phyloP scores from a whole-genome alignment of 1,139 yeast species.

The Saccharomyces hybrid region DNA sequence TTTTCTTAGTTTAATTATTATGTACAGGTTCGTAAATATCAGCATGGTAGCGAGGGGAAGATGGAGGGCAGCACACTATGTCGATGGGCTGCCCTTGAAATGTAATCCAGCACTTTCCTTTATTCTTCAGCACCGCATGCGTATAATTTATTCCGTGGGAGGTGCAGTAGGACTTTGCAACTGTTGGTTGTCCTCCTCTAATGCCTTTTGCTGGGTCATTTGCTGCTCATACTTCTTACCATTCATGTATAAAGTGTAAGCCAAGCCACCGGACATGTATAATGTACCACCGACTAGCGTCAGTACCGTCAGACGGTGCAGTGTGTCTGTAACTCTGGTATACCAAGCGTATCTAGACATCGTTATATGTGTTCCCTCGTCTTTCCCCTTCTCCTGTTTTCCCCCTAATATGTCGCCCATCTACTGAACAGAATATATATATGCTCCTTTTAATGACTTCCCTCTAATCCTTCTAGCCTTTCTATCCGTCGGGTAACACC shows the following conservation, averaged over 20 bases:
- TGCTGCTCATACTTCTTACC: slow-evolving; percentile 42
- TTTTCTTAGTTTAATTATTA: not conserved
- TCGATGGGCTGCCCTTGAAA: not conserved
- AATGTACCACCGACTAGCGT: slow-evolving; percentile 66
- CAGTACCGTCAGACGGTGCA: slow-evolving; percentile 75
- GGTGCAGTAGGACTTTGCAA: slow-evolving; percentile 7
- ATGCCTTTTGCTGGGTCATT: slow-evolving; percentile 32
- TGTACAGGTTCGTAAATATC: not conserved
- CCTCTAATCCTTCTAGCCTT: not conserved
- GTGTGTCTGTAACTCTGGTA: slow-evolving; percentile 67
- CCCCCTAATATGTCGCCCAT: too few species aligned
- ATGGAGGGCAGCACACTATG: not conserved
- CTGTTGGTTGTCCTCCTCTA: slow-evolving; percentile 10
- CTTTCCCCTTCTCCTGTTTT: not conserved
- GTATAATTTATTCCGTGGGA: slow-evolving; percentile 9
- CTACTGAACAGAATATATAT: not conserved
- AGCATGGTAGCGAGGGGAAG: not conserved
- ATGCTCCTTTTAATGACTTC: not conserved
- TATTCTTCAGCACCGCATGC: not conserved
- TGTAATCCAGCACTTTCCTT: not conserved
- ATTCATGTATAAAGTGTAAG: slow-evolving; percentile 56
- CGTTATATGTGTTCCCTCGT: not conserved
- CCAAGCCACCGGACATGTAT: slow-evolving; percentile 52
- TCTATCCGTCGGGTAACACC: not conserved
- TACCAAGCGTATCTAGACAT: slow-evolving; percentile 62